Evolutionary conservation across 1,284 basidiomycete species (phyloP), one percentile per base, ranked within the genome.

Genomic region (Papiliotrema flavescens): DNA sequence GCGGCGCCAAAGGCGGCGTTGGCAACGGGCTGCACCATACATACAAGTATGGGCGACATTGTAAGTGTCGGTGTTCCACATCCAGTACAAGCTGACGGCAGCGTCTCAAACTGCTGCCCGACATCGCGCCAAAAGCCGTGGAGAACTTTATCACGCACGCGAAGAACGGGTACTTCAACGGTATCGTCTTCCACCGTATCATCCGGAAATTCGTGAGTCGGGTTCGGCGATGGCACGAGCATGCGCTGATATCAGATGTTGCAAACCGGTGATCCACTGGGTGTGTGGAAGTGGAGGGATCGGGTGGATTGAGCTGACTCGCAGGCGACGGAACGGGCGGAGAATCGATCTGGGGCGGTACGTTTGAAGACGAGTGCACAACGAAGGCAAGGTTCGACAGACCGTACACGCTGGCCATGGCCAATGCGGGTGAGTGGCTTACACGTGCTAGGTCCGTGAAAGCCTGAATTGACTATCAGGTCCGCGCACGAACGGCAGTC

Each of bases 351-450:
- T 98, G 95, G 95, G 94, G 89, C 2, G 79, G 80, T 48, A 89
- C 92, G 50, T 98, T 98, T 68, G 95, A 96, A 71, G 96, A 98
- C 74, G 95, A 98, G 77, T 93, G 98, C 71, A 82, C 84, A 28
- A 87, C 90, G 60, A 86, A 89, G 53, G 79, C 96, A 54, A 88
- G 85, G 73, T 95, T 98, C 75, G 92, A 97, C 74, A 81, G 91
- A 85, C 94, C 95, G 0, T 98, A 97, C 71, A 96, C 90, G n/a
- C 81, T 98, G 47, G 93, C 90, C 69, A 98, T 98, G 93, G 96
- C 96, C n/a, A 99, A 99, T 60, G 76, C 76, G 4, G 73, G 67
- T 70, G 47, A 47, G 64, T 59, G 13, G 7, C n/a, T n/a, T n/a
- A n/a, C n/a, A n/a, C n/a, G n/a, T n/a, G n/a, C n/a, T n/a, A n/a